phyloP scores from a whole-genome alignment of 1,139 yeast genomes.

The Nakaseomyces glabratus region DNA sequence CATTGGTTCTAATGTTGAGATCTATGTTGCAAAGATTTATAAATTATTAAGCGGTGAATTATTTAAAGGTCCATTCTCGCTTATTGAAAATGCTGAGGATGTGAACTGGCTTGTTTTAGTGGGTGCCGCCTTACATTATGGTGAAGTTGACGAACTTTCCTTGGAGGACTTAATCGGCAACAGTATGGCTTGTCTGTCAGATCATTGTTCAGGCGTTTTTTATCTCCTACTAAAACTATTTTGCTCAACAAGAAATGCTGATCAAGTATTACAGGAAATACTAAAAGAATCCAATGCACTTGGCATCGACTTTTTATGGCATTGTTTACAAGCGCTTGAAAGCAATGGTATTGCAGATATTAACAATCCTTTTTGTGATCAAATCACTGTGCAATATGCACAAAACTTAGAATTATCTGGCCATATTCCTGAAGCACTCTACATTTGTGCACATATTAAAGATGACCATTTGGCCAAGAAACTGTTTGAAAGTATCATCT shows the following conservation, averaged over 20 bases:
- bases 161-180: slow-evolving; percentile 32
- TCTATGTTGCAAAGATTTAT: slow-evolving; percentile 47
- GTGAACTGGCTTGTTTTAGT: slow-evolving; percentile 63
- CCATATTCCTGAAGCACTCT: slow-evolving; percentile 52
- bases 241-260: slow-evolving; percentile 31
- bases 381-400: slow-evolving; percentile 43
- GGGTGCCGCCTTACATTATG: slow-evolving; percentile 54
- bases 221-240: slow-evolving; percentile 34
- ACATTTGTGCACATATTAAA: slow-evolving; percentile 46
- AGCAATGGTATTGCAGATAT: slow-evolving; percentile 18
- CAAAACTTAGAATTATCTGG: slow-evolving; percentile 42
- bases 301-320: slow-evolving; percentile 47
- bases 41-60: slow-evolving; percentile 55
- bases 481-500: slow-evolving; percentile 39
- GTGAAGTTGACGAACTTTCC: slow-evolving; percentile 35
- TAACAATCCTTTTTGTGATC: slow-evolving; percentile 34
- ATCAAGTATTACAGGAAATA: slow-evolving; percentile 21
- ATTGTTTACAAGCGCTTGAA: slow-evolving; percentile 39
- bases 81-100: slow-evolving; percentile 34
- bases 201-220: slow-evolving; percentile 20
- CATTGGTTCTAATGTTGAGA: slow-evolving; percentile 22
- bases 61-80: slow-evolving; percentile 21
- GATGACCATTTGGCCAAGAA: slow-evolving; percentile 38
- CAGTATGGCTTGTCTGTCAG: slow-evolving; percentile 21
- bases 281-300: slow-evolving; percentile 15